phyloP scores from a whole-genome alignment of 2,329 filamentous ascomycete species.

The Zasmidium angulare region DNA sequence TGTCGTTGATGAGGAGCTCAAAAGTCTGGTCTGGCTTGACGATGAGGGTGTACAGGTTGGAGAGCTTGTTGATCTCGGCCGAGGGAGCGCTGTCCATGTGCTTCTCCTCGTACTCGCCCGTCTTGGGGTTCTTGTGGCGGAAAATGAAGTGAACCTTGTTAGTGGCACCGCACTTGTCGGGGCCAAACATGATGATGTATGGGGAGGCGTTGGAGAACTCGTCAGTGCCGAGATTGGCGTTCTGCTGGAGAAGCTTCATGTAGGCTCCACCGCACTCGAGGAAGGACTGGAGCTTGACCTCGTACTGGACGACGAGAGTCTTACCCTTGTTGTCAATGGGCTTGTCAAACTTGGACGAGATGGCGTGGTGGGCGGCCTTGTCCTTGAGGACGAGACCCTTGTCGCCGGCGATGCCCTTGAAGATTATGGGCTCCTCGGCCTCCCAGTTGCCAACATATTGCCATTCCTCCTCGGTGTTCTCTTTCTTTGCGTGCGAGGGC shows the following conservation, averaged over 20 bases:
- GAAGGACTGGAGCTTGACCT: slow-evolving; percentile 97
- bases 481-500: slow-evolving; percentile 95
- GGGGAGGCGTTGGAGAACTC: slow-evolving; percentile 98
- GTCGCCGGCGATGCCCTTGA: slow-evolving; percentile 91
- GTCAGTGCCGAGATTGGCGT: slow-evolving; percentile 92
- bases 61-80: slow-evolving; percentile 86
- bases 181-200: slow-evolving; percentile 99
- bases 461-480: slow-evolving; percentile 85
- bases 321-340: slow-evolving; percentile 97
- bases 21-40: slow-evolving; percentile 96
- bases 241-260: slow-evolving; percentile 97
- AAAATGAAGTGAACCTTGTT: slow-evolving; percentile 99
- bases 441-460: slow-evolving; percentile 95
- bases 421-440: slow-evolving; percentile 87
- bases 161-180: slow-evolving; percentile 97
- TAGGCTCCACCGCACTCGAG: slow-evolving; percentile 98
- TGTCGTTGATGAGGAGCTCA: slow-evolving; percentile 86
- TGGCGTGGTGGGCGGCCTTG: slow-evolving; percentile 95
- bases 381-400: slow-evolving; percentile 99
- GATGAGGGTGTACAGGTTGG: slow-evolving; percentile 93
- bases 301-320: slow-evolving; percentile 95
- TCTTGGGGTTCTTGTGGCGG: slow-evolving; percentile 99
- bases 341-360: slow-evolving; percentile 97
- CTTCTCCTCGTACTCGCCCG: slow-evolving; percentile 99
- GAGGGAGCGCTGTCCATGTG: slow-evolving; percentile 82